These are phyloP conservation scores for Aspergillus haitiensis DNA, from an alignment of 495 filamentous ascomycete genomes.

Conservation along the genomic window DNA sequence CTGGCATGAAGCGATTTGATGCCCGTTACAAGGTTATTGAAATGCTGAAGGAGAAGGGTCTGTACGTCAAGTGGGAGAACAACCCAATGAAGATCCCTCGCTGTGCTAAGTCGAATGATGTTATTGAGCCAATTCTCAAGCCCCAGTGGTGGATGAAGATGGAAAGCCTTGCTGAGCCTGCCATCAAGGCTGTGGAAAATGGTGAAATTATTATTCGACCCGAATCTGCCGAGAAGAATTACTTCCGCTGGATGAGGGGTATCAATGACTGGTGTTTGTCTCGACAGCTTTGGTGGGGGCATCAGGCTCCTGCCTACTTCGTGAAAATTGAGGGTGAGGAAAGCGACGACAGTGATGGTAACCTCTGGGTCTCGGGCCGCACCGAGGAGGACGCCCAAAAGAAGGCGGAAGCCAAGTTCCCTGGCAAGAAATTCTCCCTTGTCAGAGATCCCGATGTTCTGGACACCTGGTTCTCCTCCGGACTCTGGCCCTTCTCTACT, in stretches of 20 bases:
- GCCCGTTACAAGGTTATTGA: constrained; percentile 69
- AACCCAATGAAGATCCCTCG: constrained; percentile 80
- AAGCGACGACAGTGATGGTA: constrained; percentile 51
- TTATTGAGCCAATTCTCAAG: constrained; percentile 78
- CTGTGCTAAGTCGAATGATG: constrained; percentile 72
- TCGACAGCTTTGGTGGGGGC: constrained; percentile 84
- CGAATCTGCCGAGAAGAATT: constrained; percentile 67
- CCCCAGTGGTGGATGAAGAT: constrained; percentile 79
- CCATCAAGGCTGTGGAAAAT: constrained; percentile 64
- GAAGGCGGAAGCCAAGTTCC: constrained; percentile 67
- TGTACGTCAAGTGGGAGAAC: constrained; percentile 75
- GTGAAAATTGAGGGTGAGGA: constrained; percentile 67
- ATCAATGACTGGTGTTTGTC: constrained; percentile 84
- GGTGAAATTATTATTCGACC: constrained; percentile 71
- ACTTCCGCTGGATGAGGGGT: constrained; percentile 69
- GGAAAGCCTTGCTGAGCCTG: constrained; percentile 57
- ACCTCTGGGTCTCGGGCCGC: constrained; percentile 67
- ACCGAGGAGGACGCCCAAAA: constrained; percentile 62
- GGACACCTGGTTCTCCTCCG: constrained; percentile 83
- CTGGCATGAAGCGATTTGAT: constrained; percentile 74
- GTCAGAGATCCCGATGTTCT: constrained; percentile 70
- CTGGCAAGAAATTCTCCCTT: constrained; percentile 67
- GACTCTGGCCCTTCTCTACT: constrained; percentile 78
- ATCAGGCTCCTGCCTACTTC: constrained; percentile 74
- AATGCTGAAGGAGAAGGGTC: constrained; percentile 65